phyloP scores from a whole-genome alignment of 1,284 basidiomycete species.

The Cryptococcus depauperatus region DNA sequence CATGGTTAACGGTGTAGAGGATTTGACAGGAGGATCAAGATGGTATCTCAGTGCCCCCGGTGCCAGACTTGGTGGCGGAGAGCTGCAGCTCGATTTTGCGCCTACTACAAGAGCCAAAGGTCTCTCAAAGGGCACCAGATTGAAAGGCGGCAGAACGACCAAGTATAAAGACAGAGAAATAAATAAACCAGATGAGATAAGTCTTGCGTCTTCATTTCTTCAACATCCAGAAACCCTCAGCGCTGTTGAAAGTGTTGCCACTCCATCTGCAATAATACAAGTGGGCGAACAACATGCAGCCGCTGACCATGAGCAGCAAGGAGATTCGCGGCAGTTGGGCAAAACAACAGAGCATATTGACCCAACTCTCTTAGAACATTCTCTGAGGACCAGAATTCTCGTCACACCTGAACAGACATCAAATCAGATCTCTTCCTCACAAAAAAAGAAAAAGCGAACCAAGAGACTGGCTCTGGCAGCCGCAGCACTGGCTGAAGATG shows the following conservation, averaged over 20 bases:
- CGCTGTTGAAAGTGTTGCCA: not conserved
- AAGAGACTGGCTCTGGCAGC: slow-evolving; percentile 21
- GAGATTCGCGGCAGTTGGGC: not conserved
- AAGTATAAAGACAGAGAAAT: not conserved
- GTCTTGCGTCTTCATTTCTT: not conserved
- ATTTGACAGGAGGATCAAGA: slow-evolving; percentile 17
- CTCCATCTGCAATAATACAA: too few relatives aligned
- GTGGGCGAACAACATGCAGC: too few relatives aligned
- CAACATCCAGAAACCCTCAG: not conserved
- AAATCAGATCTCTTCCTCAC: not conserved
- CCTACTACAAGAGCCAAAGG: not conserved
- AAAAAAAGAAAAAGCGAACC: not conserved
- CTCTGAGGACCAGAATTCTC: not conserved
- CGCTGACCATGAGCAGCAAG: not conserved
- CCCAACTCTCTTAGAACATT: not conserved
- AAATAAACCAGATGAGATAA: not conserved
- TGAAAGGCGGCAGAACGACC: not conserved
- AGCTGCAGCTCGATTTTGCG: slow-evolving; percentile 10
- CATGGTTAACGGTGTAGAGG: slow-evolving; percentile 41
- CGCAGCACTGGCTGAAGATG: slow-evolving; percentile 32
- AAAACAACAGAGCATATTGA: not conserved
- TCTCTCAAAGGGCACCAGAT: not conserved
- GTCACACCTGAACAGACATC: not conserved
- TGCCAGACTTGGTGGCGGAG: slow-evolving; percentile 33
- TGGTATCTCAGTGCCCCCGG: slow-evolving; percentile 38